Base-by-base conservation (phyloP, 2,329 filamentous ascomycete species). In the Claviceps cyperi region DNA sequence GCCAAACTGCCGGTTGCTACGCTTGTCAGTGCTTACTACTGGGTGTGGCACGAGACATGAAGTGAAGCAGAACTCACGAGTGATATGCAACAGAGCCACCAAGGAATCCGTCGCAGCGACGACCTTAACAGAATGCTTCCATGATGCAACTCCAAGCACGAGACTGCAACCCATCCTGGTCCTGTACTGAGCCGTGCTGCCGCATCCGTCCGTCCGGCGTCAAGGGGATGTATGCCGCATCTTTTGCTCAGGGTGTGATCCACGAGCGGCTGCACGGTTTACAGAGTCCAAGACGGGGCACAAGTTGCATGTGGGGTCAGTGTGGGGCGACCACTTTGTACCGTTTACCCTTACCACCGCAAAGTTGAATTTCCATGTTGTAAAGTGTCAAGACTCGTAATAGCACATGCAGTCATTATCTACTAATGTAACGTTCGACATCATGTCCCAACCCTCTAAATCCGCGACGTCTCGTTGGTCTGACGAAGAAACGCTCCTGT, bases 51-150 rank as follows among this genome's bases (percentile, higher is more conserved):
- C 40, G 50, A 49, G 43, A 46, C 50, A 48, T 43, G 21, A 46
- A 39, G 43, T 24, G 22, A 49, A 51, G 41, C 50, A 40, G 50
- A 35, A 37, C 36, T 46, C 46, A 43, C 37, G 24, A 43, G 17
- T 38, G 47, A 49, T 44, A 40, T 39, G 44, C 37, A 41, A 43
- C 49, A 43, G 22, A 32, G 37, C 46, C 35, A 51, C 40, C 21
- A 46, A n/a, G 43, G 21, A 46, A 49, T 46, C 21, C 44, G 38
- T 39, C n/a, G 45, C 49, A 44, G 43, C 39, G 43, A 44, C 45
- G 24, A 38, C 24, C 9, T 13, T 17, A 15, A 36, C 4, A 9
- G 22, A 44, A 32, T 44, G 21, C 32, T 22, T 19, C 17, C 35
- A 28, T 21, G 24, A 28, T 21, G 24, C 24, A 32, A 32, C 28